These are phyloP conservation scores for Trametes coccinea DNA, from an alignment of 768 basidiomycete genomes.

Conservation along the genomic window DNA sequence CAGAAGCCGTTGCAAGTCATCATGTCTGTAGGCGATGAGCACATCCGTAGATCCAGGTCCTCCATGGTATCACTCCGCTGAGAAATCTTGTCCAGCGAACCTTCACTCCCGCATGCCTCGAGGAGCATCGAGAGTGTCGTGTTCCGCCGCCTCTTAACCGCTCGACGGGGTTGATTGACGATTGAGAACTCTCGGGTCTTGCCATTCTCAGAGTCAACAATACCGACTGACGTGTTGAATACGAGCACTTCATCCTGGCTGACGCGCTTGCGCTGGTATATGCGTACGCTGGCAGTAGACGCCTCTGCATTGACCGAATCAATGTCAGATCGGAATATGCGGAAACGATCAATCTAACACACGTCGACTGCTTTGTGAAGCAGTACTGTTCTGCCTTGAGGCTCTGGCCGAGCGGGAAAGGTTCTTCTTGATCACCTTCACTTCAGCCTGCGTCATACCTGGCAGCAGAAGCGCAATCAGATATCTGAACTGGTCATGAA, in stretches of 20 bases:
- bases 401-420: background rate
- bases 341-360: background rate
- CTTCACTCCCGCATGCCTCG: background rate
- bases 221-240: constrained; percentile 10
- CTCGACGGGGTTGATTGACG: background rate
- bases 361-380: background rate
- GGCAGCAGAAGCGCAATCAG: no score
- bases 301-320: background rate
- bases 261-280: constrained; percentile 17
- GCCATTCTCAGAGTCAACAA: constrained; percentile 2
- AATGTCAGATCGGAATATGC: no score
- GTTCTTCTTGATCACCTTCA: constrained; percentile 12
- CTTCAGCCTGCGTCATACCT: constrained; percentile 15
- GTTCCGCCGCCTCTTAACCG: constrained; percentile 4
- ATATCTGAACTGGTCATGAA: no score
- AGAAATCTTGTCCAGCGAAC: background rate
- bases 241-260: constrained; percentile 13
- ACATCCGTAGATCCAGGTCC: constrained; percentile 11
- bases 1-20: constrained; percentile 26
- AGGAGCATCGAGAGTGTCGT: constrained; percentile 7
- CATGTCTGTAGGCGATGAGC: constrained; percentile 20
- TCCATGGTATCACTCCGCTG: background rate
- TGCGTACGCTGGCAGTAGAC: constrained; percentile 13
- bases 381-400: background rate
- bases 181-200: constrained; percentile 12